Percentiles rank a stretch among this genome's conserved stretches.
phyloP scores from a whole-genome alignment of 1,284 basidiomycete species.

The Ceratobasidium sp. region DNA sequence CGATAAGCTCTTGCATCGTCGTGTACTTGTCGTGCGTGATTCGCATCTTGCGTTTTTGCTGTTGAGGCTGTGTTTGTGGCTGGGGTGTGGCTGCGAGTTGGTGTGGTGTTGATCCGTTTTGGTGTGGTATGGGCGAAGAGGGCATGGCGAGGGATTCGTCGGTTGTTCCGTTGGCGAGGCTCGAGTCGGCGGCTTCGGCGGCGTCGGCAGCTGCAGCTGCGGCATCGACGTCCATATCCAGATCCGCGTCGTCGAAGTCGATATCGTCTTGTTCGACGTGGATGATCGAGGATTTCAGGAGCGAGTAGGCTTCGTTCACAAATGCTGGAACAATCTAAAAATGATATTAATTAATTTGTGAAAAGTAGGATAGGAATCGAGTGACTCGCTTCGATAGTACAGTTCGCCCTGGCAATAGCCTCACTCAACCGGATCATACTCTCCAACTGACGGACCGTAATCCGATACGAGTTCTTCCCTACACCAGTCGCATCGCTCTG shows the following conservation, averaged over 20 bases:
- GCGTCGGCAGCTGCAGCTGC: slow-evolving; percentile 51
- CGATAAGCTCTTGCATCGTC: slow-evolving; percentile 88
- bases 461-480: slow-evolving; percentile 73
- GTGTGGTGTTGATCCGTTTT: slow-evolving; percentile 53
- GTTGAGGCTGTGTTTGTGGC: slow-evolving; percentile 55
- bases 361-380: background rate
- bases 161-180: background rate
- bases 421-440: slow-evolving; percentile 72
- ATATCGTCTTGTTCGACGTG: slow-evolving; percentile 99
- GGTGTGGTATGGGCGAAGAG: slow-evolving; percentile 26
- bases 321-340: slow-evolving; percentile 88
- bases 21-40: slow-evolving; percentile 98
- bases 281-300: slow-evolving; percentile 97
- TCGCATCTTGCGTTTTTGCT: slow-evolving; percentile 81
- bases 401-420: slow-evolving; percentile 92
- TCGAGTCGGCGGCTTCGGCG: slow-evolving; percentile 54
- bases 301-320: slow-evolving; percentile 94
- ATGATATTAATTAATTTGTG: background rate
- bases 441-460: slow-evolving; percentile 72
- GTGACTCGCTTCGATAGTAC: slow-evolving; percentile 80
- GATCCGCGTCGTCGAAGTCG: slow-evolving; percentile 90
- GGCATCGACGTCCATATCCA: slow-evolving; percentile 61
- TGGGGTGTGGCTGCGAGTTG: slow-evolving; percentile 50
- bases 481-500: slow-evolving; percentile 92
- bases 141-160: background rate